Evolutionary conservation across 2,329 filamentous ascomycete species (phyloP), one percentile per base, ranked within the genome.

Genomic region (Alternaria metachromatica): DNA sequence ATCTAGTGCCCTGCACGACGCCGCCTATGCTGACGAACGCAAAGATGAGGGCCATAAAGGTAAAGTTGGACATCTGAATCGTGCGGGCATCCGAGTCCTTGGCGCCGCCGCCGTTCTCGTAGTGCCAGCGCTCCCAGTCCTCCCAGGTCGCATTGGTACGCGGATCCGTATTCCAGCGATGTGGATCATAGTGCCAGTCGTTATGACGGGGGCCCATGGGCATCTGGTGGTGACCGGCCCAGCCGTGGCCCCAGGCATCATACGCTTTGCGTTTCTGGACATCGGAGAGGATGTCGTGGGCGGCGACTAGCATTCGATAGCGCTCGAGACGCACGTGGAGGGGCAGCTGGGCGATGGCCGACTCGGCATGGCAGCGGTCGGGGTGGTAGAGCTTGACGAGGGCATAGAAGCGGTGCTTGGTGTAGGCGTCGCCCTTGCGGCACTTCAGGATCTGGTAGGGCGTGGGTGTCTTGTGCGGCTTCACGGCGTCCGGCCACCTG

Each of bases 331-430:
- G 90, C 28, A 87, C 86, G 25, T 87, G 81, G 20, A 87, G 85
- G 0, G 92, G 84, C 26, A 77, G 83, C 77, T 64, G 83, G 80
- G 63, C 82, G 79, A 74, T 73, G 62, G 79, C 81, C 41, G 76
- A 77, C 43, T 71, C 61, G 45, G 70, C 55, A 44, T 79, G 76
- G 60, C 76, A 77, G 63, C 87, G 88, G 80, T 99, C 96, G 0
- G 96, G 96, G 76, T 99, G 96, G 82, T 99, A 99, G 50, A 96
- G 85, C 83, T 98, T 99, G 62, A 97, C 96, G 56, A 99, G 88
- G 75, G 95, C 87, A 80, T 96, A 96, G 85, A 94, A 99, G 63
- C 89, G 89, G 46, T 86, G 82, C 81, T 99, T 98, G 66, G 88
- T 90, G 80, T 99, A 98, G 2, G 89, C 87, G 13, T 88, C 89